Conservation (phyloP, 345 rosid species). For the Orychophragmus violaceus region DNA sequence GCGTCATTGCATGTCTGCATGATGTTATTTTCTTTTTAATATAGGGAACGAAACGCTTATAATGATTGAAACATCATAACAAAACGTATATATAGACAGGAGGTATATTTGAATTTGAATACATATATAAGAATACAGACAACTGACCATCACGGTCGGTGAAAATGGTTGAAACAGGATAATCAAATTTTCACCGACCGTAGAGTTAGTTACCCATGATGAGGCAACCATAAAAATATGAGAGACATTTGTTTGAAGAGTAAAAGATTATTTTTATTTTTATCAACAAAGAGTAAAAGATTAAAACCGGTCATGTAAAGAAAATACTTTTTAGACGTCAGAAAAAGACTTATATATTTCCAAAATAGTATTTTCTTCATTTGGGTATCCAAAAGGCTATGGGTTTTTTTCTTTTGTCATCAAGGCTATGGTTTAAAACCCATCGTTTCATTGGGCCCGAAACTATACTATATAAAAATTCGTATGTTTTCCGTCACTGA, state of each 20-base stretch:
- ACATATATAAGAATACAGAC: background rate
- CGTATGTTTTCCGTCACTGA: background rate
- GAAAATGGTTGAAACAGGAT: background rate
- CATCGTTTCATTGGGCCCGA: background rate
- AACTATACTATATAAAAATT: too few species aligned
- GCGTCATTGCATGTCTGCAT: constrained; percentile 16
- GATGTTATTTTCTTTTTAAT: background rate
- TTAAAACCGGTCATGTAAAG: too few species aligned
- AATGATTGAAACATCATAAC: background rate
- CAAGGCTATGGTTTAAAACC: background rate
- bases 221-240: background rate
- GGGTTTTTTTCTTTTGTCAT: too few species aligned
- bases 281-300: too few species aligned
- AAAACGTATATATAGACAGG: background rate
- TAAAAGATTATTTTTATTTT: too few species aligned
- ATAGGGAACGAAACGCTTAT: background rate
- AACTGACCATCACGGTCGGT: background rate
- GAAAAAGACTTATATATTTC: too few species aligned
- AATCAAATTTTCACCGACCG: background rate
- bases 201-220: background rate
- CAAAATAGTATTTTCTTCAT: background rate
- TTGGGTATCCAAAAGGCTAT: background rate
- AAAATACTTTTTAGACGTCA: too few species aligned
- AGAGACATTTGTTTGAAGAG: too few species aligned
- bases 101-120: background rate